phyloP scores from a whole-genome alignment of 345 rosid genomes.

The Noccaea bulbosa region DNA sequence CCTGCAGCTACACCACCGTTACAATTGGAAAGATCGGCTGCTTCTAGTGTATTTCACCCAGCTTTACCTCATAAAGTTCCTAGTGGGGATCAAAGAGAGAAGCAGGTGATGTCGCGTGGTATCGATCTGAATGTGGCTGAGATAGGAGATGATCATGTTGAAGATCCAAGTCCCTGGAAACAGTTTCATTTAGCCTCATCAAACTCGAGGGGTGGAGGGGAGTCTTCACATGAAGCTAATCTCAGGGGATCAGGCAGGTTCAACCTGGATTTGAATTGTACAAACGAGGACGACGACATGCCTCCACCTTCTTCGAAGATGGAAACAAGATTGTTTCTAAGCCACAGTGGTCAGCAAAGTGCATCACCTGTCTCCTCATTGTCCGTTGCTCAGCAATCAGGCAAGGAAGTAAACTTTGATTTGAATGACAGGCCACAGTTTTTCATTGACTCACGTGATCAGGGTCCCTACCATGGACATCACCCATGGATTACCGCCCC shows the following conservation, averaged over 20 bases:
- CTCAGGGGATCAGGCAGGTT: slow-evolving; percentile 65
- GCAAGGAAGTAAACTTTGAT: slow-evolving; percentile 69
- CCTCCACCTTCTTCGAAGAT: slow-evolving; percentile 52
- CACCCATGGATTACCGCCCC: slow-evolving; percentile 46
- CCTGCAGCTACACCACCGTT: slow-evolving; percentile 67
- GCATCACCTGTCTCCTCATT: slow-evolving; percentile 83
- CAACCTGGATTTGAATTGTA: slow-evolving; percentile 76
- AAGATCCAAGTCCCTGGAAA: slow-evolving; percentile 50
- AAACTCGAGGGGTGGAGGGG: slow-evolving; percentile 57
- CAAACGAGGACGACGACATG: slow-evolving; percentile 68
- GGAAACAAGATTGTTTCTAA: slow-evolving; percentile 55
- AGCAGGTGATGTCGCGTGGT: slow-evolving; percentile 55
- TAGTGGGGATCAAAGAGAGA: slow-evolving; percentile 55
- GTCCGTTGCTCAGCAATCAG: slow-evolving; percentile 65
- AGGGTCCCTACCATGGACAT: slow-evolving; percentile 45
- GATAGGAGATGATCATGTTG: slow-evolving; percentile 69
- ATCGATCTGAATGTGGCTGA: slow-evolving; percentile 88
- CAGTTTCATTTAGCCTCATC: slow-evolving; percentile 59
- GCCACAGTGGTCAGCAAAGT: slow-evolving; percentile 61
- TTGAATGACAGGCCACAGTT: slow-evolving; percentile 79
- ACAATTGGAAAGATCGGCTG: slow-evolving; percentile 76
- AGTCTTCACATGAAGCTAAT: slow-evolving; percentile 66
- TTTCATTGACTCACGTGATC: slow-evolving; percentile 58
- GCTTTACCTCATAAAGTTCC: slow-evolving; percentile 64
- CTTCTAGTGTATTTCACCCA: slow-evolving; percentile 74